Base-by-base conservation (phyloP, 2,329 filamentous ascomycete species). In the Fusarium compactum region DNA sequence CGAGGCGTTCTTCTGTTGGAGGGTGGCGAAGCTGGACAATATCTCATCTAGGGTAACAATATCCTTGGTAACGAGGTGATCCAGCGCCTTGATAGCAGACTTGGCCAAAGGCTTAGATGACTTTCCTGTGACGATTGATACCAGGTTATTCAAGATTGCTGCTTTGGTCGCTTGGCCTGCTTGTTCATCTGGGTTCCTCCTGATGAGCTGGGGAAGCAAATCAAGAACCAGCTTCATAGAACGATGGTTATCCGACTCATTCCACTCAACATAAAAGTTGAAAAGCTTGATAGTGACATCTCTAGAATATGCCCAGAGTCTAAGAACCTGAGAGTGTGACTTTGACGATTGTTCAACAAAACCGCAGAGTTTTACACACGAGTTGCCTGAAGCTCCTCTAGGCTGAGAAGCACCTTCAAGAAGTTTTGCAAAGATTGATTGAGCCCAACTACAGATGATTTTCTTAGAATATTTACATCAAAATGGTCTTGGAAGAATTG, bases 71-170 rank as follows among this genome's bases (percentile, higher is more conserved):
- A 94, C 76, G 60, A 94, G 86, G 73, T 90, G 86, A 50, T 91
- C 89, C 40, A 93, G 80, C 18, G 87, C 87, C 74, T 90, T 90
- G 65, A 94, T 86, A 9, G 90, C 88, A 38, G 91, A 91, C 76
- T 93, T 93, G 43, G 90, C 89, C 54, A 90, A 83, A 12, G 89
- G 86, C 68, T 87, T 89, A 18, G 89, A 84, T 34, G 88, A 88
- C 64, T 87, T 84, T 60, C 87, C 85, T 24, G 85, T 84, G 44
- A 92, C 85, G 16, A 91, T 87, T 3, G 86, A 85, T 18, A 92
- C 74, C 9, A 90, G 83, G 8, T 81, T 85, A 27, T 83, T 77
- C 18, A 90, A 73, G 9, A 91, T 81, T 18, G 75, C 76, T 20
- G 76, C 71, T 71, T 85, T 87, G 32, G 85, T 80, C 6, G 76